Evolutionary conservation across 306 rosid species (phyloP).

Genomic region (Glycine tomentella): DNA sequence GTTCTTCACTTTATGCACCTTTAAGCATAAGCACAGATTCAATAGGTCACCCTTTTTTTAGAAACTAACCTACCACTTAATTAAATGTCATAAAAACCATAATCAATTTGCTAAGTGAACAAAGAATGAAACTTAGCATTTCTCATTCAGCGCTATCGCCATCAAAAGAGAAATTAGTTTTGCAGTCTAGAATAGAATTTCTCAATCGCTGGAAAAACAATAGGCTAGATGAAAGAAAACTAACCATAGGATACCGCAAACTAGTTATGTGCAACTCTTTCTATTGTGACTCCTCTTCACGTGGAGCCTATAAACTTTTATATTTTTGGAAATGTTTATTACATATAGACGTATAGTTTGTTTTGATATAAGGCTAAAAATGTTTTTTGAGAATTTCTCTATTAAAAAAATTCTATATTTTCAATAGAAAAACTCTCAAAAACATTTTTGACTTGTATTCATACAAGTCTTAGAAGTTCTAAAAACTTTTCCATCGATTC

Average conservation of each 20-base stretch:
- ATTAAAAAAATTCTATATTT: no score
- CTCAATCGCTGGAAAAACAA: background rate
- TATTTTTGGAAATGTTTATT: no score
- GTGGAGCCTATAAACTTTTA: no score
- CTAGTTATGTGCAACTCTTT: background rate
- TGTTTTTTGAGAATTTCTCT: no score
- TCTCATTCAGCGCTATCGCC: background rate
- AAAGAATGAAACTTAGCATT: background rate
- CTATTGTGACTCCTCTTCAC: no score
- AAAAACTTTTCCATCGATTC: no score
- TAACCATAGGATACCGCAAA: no score
- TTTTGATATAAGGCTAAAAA: no score
- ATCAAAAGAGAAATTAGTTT: background rate
- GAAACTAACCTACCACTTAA: background rate
- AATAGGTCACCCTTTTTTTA: background rate
- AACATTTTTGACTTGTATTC: no score
- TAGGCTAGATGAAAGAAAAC: background rate
- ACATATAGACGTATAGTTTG: no score
- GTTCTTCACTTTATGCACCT: background rate
- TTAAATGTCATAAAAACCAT: background rate
- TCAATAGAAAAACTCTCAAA: no score
- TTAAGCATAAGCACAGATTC: background rate
- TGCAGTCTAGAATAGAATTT: background rate
- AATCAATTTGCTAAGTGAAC: slow-evolving; percentile 10
- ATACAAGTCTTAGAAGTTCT: no score